Percentiles rank a stretch among this genome's conserved stretches.
Evolutionary conservation across 2,329 filamentous ascomycete genomes (phyloP).

Genomic region (Penicillium freii): DNA sequence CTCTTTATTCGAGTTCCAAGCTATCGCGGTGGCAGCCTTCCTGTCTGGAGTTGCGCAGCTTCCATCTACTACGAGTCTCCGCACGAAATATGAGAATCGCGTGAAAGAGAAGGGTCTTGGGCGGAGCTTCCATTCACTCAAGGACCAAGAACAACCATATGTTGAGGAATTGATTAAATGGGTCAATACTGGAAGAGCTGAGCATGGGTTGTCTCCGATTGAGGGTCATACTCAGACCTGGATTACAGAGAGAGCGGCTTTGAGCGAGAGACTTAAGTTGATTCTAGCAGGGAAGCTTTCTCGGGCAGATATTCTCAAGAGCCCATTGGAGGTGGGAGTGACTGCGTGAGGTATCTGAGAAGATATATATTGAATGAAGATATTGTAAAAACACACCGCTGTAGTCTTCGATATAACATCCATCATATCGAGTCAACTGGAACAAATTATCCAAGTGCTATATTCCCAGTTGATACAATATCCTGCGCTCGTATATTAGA

Average conservation of each 20-base stretch:
- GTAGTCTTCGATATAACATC: no score
- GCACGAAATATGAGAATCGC: slow-evolving; percentile 30
- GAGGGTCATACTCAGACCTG: slow-evolving; percentile 35
- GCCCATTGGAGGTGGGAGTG: slow-evolving; percentile 4
- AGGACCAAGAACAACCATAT: slow-evolving; percentile 35
- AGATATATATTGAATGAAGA: not conserved
- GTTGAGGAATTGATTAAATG: slow-evolving; percentile 36
- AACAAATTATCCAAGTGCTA: not conserved
- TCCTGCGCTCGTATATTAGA: not conserved
- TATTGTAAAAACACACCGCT: no score
- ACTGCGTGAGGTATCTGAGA: not conserved
- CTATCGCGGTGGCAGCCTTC: slow-evolving; percentile 58
- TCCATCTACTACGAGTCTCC: slow-evolving; percentile 45
- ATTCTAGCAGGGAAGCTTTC: slow-evolving; percentile 16
- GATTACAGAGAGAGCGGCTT: slow-evolving; percentile 27
- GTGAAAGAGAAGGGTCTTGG: slow-evolving; percentile 31
- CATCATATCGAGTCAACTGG: not conserved
- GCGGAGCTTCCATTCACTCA: slow-evolving; percentile 40
- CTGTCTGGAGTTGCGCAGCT: slow-evolving; percentile 53
- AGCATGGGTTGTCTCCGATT: slow-evolving; percentile 21
- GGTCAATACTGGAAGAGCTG: slow-evolving; percentile 31
- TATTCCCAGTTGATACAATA: not conserved
- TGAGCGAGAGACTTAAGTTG: slow-evolving; percentile 23
- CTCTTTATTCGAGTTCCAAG: slow-evolving; percentile 68
- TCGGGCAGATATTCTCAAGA: slow-evolving; percentile 3